Evolutionary conservation across 495 filamentous ascomycete species (phyloP), one percentile per base, ranked within the genome.

Genomic region (Penicillium riverlandense): DNA sequence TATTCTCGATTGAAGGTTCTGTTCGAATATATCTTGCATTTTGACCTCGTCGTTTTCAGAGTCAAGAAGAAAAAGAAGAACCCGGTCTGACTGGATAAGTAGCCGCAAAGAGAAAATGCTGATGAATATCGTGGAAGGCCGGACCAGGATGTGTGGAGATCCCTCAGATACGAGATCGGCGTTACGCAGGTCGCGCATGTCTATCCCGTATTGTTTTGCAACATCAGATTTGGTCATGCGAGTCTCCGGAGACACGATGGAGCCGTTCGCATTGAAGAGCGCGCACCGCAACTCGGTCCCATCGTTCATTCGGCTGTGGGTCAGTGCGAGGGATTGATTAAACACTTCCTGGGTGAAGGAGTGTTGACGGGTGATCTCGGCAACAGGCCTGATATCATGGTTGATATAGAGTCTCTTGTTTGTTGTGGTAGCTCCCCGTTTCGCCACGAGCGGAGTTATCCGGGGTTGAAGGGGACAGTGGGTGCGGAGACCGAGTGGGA

Each of bases 1-100:
- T 1, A 85, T 63, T 54, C 81, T 83, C 2, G 75, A 75, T 38
- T 83, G 75, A 5, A 87, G 62, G 40, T 57, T 49, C 2, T 53
- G 53, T 13, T 44, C 35, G 12, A 65, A 59, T 0, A 63, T 52
- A 38, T 54, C 55, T 15, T 57, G 50, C 14, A 56, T 47, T 15
- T 50, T 47, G 11, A 42, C 41, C 13, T 50, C 48, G 10, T 12
- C 40, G 11, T 44, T 47, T 11, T 49, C 41, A 5, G 50, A 32
- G 6, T 48, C 54, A 0, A 57, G 9, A 13, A 49, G 47, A 31
- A 66, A 55, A 1, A 64, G 37, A 10, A 59, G 51, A 1, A 50
- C 50, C 11, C 49, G 52, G 46, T 64, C 52, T 7, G 47, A 16
- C 33, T 63, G 52, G 8, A 66, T 40, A 8, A 66, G 38, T 15